Base-by-base conservation (phyloP, 1,284 basidiomycete species). In the Cutaneotrichosporon sp. region DNA sequence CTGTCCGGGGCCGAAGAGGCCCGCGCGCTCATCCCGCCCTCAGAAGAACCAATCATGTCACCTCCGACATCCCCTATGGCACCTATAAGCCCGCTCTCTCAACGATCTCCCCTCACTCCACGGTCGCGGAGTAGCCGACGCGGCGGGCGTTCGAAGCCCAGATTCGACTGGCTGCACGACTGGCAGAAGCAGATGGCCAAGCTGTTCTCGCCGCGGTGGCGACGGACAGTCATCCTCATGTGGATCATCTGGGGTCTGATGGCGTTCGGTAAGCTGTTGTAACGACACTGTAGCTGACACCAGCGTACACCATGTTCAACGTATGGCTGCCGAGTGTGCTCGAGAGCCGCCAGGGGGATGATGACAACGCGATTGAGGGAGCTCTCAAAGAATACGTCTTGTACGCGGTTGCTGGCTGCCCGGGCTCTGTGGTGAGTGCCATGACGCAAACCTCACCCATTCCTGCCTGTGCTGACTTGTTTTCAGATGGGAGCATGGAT, bases 261-360 rank as follows among this genome's bases (percentile, higher is more conserved):
- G 87, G 85, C 89, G 1, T 82, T 94, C 34, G 89, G 90, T 91
- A 67, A 65, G 88, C 80, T 32, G 32, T 13, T 16, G 21, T 22
- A 22, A 30, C 47, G n/a, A 38, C 31, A 11, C 8, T 8, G 36
- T 16, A 5, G 4, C 65, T 67, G 56, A 67, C 60, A 64, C 58
- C 73, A 89, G 92, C 88, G 2, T 94, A 88, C 74, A 97, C 92
- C 8, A 96, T 96, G 88, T 98, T 98, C 82, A 99, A 98, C 74
- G 93, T 97, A 14, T 98, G 90, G 79, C 84, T 97, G 22, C 96
- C 96, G 0, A 93, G 93, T 72, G 84, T 96, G 16, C 82, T 98
- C 34, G 94, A 80, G 21, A 73, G 72, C 36, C 73, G 74, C 0
- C 75, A 73, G 13, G 74, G 72, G 2, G 71, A 72, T 32, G 76